Base-by-base conservation (phyloP, 495 filamentous ascomycete genomes). In the Diplogelasinospora grovesii region DNA sequence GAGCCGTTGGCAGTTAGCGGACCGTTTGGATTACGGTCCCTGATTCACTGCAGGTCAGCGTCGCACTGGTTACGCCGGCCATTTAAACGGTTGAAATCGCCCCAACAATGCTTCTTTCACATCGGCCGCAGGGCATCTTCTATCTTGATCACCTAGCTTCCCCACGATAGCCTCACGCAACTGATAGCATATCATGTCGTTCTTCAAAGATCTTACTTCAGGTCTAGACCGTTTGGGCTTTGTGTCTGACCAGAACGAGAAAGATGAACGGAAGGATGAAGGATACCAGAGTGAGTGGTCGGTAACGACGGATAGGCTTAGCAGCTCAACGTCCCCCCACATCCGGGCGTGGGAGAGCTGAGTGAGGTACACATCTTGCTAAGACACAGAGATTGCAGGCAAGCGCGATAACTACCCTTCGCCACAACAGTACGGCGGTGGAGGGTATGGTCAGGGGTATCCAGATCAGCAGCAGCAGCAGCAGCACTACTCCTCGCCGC, bases 361-460 rank as follows among this genome's bases (percentile, higher is more conserved):
- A n/a, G n/a, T n/a, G n/a, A n/a, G n/a, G n/a, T n/a, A n/a, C n/a
- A n/a, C n/a, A n/a, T n/a, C n/a, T n/a, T n/a, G n/a, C n/a, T n/a
- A n/a, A n/a, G n/a, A n/a, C n/a, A n/a, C n/a, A n/a, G n/a, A n/a
- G n/a, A n/a, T n/a, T n/a, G n/a, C 42, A 45, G 33, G 16, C 15
- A 18, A 26, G 11, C 33, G n/a, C 21, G 15, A 35, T 23, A 28
- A 19, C 23, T 24, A 48, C 19, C 46, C 42, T 11, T 50, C 43
- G 6, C 42, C 43, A 30, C 46, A 47, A 25, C 52, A 54, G 19
- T 60, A 65, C 26, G 57, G 59, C 31, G 50, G 53, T 45, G 52
- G 42, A 16, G 41, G 48, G 21, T 33, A 35, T 5, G 38, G 41
- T n/a, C 49, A 50, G 37, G 46, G 42, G 5, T 33, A 33, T 10